Base-by-base conservation (phyloP, 306 rosid species). In the Cicer judaicum region DNA sequence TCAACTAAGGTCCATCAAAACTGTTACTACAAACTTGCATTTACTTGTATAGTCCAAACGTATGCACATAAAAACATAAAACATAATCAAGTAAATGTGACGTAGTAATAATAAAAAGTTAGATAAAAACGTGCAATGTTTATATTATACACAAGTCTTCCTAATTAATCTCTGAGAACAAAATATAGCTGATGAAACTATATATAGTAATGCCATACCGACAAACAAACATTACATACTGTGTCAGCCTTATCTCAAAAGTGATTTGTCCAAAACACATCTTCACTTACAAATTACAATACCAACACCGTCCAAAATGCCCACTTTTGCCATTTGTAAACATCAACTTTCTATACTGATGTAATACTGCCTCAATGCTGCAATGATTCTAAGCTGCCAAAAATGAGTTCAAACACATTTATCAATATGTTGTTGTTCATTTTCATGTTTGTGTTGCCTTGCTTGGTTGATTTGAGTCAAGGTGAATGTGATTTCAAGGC, bases 401-500 rank as follows among this genome's bases (percentile, higher is more conserved):
- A 66, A 38, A 83, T 79, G 81, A 53, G 72, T 75, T 42, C 64
- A 44, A 56, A 38, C 40, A 41, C 39, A 43, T 42, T 8, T 11
- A 49, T 41, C 72, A 67, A 79, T 34, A 44, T 29, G 16, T 7
- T 48, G 8, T 15, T 81, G 8, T 16, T 62, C 1, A 53, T 64
- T n/a, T 68, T 75, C 61, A 68, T 42, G 38, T 8, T 80, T 55
- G 66, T 59, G 5, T 47, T 81, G 49, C 44, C 79, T 24, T 77
- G 75, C 19, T 65, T 68, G 61, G 61, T 78, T 2, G 52, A 64
- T 40, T 63, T 55, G 44, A 49, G 77, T 60, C 18, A 65, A 5
- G 60, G 76, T 0, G 66, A 73, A 38, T 91, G 97, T 78, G 84
- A 85, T 3, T 87, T 91, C n/a, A 59, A 87, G 81, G 97, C 83